Base-by-base conservation (phyloP, 352 stramenopile genomes). In the Plasmopara muralis region DNA sequence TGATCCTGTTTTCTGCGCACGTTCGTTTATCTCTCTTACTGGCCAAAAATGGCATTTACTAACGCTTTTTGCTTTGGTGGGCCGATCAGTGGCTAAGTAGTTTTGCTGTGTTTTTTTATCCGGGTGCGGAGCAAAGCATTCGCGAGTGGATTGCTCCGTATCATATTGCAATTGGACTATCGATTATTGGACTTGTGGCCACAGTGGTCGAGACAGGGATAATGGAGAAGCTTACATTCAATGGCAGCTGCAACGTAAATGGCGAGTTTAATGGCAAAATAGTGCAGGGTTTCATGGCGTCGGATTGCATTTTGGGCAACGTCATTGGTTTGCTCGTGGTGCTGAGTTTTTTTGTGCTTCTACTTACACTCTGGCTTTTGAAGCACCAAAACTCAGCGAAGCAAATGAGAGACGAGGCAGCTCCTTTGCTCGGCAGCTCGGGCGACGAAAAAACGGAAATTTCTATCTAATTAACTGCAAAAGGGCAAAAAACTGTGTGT, bases 211-310 rank as follows among this genome's bases (percentile, higher is more conserved):
- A 79, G 7, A 63, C 68, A 0, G 83, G 84, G 2, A 73, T 93
- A 10, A 38, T 92, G 14, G 77, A 95, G 63, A 93, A 93, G 55
- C 74, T 95, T 38, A 74, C 72, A 46, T 95, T 95, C 58, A 89
- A 92, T 43, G 72, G 55, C 8, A 91, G 79, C 49, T 95, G 84
- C 70, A 93, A 95, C 55, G 62, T 93, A 28, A 76, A 55, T 33
- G 83, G 83, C 6, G 64, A 69, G 33, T 55, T 89, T 16, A 64
- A 93, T 35, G 83, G 78, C 39, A 35, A 69, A 16, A 47, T 59
- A n/a, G 74, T 91, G n/a, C 66, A 65, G n/a, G 81, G 77, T 2
- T 86, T 72, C 60, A 86, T 90, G 78, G 66, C 83, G 2, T 37
- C 57, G 0, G 81, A 91, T 53, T 94, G 83, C 39, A 62, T 85